Conservation (phyloP, 176 grass and related monocot species). For the Stipa capillata region DNA sequence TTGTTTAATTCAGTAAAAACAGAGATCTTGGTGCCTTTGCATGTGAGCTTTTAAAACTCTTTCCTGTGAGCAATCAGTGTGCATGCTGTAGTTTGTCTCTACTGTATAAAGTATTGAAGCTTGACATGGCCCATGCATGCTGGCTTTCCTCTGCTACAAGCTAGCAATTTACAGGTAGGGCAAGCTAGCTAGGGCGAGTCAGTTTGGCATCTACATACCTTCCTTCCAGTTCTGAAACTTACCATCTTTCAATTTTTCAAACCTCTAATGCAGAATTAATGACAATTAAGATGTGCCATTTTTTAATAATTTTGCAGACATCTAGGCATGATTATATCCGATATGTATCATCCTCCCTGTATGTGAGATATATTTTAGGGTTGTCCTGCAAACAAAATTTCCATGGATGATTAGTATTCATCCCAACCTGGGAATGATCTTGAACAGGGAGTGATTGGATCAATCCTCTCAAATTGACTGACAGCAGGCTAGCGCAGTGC, state of each 20-base stretch:
- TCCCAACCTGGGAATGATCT: slow-evolving; percentile 46
- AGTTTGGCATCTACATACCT: slow-evolving; percentile 3
- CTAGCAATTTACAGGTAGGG: neutral
- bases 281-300: too few relatives aligned
- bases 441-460: slow-evolving; percentile 39
- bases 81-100: slow-evolving; percentile 27
- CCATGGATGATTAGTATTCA: neutral
- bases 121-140: slow-evolving; percentile 32
- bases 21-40: too few relatives aligned
- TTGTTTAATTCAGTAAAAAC: neutral
- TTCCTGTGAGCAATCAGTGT: slow-evolving; percentile 29
- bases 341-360: too few relatives aligned
- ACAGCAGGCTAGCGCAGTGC: slow-evolving; percentile 54
- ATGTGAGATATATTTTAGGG: too few relatives aligned
- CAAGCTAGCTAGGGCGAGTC: neutral
- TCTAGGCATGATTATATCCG: neutral
- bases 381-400: too few relatives aligned
- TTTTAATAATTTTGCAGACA: neutral
- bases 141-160: slow-evolving; percentile 14
- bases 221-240: neutral
- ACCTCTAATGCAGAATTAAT: neutral
- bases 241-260: slow-evolving; percentile 25
- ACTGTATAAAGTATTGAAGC: slow-evolving; percentile 26
- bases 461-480: slow-evolving; percentile 54
- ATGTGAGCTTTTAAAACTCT: slow-evolving; percentile 9